Conservation (phyloP, 331 rosid species). For the Pyracantha coccinea region DNA sequence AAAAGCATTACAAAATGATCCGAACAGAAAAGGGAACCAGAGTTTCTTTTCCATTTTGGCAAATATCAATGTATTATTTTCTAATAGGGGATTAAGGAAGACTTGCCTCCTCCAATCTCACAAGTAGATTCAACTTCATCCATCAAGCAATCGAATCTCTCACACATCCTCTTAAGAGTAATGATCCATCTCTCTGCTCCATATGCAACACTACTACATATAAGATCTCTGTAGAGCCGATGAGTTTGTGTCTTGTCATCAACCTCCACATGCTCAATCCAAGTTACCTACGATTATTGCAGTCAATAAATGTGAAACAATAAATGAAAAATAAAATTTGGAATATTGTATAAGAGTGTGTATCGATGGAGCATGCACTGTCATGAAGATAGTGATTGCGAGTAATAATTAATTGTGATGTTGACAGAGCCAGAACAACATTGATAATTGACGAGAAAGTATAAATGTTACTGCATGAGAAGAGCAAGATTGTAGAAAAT, state of each 20-base stretch:
- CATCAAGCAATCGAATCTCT: conserved; percentile 29
- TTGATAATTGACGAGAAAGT: neutral
- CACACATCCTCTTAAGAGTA: conserved; percentile 65
- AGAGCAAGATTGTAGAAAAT: neutral
- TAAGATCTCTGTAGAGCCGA: conserved; percentile 35
- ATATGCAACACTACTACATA: conserved; percentile 29
- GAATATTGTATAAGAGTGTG: neutral
- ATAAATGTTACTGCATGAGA: neutral
- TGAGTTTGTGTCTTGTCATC: conserved; percentile 45
- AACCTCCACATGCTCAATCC: conserved; percentile 78
- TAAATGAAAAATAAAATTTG: neutral
- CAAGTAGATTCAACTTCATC: conserved; percentile 1
- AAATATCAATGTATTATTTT: neutral
- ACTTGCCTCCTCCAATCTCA: conserved; percentile 31
- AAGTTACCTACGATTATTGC: conserved; percentile 40
- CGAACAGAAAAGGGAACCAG: neutral
- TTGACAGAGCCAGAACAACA: neutral
- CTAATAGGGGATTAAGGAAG: neutral
- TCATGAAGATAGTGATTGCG: neutral
- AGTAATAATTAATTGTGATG: neutral
- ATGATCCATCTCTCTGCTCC: conserved; percentile 68
- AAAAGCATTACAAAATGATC: neutral
- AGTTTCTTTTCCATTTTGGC: neutral
- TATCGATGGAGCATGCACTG: neutral
- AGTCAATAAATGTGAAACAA: neutral